These are phyloP conservation scores for Melanomma pulvis-pyrius DNA, from an alignment of 495 filamentous ascomycete genomes.

Conservation along the genomic window DNA sequence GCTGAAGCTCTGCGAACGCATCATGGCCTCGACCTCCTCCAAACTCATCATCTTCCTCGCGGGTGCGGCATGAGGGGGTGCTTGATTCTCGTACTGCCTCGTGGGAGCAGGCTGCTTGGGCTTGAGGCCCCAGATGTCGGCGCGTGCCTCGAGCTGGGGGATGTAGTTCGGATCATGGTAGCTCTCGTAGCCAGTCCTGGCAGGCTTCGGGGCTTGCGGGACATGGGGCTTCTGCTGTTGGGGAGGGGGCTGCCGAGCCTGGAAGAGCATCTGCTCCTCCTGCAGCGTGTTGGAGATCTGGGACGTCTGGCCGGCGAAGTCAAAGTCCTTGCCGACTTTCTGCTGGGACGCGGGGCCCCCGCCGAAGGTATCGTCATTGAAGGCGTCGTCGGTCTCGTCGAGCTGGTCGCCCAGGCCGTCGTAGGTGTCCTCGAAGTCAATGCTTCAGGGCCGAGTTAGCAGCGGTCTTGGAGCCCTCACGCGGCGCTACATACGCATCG, in stretches of 20 bases:
- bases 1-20: constrained; percentile 70
- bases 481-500: constrained; percentile 65
- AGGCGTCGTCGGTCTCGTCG: constrained; percentile 88
- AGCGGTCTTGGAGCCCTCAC: neutral
- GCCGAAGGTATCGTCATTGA: constrained; percentile 99
- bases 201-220: constrained; percentile 54
- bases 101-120: constrained; percentile 58
- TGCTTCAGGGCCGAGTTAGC: constrained; percentile 47
- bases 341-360: constrained; percentile 45
- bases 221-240: constrained; percentile 48
- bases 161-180: constrained; percentile 76
- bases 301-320: constrained; percentile 92
- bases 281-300: constrained; percentile 80
- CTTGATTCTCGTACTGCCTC: constrained; percentile 25
- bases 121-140: constrained; percentile 84
- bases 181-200: constrained; percentile 82
- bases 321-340: constrained; percentile 86
- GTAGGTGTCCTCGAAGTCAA: constrained; percentile 98
- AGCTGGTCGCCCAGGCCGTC: constrained; percentile 92
- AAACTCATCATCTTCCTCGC: constrained; percentile 86
- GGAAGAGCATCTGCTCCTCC: constrained; percentile 82
- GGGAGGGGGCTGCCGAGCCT: constrained; percentile 43
- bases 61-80: constrained; percentile 18
- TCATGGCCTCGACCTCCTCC: constrained; percentile 94
- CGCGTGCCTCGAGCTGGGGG: constrained; percentile 85